Base-by-base conservation (phyloP, 768 basidiomycete species). In the Mycena sanguinolenta region DNA sequence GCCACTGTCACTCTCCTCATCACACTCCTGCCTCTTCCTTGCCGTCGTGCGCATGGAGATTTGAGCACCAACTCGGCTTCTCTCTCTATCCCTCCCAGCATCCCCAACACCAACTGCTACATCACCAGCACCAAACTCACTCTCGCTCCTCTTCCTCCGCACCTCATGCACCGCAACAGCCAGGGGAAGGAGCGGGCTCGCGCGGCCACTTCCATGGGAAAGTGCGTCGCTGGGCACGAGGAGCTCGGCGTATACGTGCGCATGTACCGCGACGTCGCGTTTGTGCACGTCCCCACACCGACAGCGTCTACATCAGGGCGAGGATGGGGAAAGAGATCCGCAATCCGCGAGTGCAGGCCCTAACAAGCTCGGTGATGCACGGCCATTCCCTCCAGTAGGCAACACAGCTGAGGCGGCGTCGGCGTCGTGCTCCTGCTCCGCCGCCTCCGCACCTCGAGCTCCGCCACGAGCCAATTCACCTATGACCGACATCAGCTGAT, bases 81-180 rank as follows among this genome's bases (percentile, higher is more conserved):
- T n/a, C n/a, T n/a, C n/a, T 8, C 39, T 19, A 44, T 9, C 58
- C 58, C 8, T 6, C n/a, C n/a, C n/a, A 52, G 4, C 50, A 8
- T 25, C 12, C 50, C 27, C 17, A 52, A 27, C 23, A 14, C 50
- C 49, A 25, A 14, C 6, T 8, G 36, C 28, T 10, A 62, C 10
- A 28, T 3, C 28, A 0, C 42, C 65, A 14, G n/a, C n/a, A n/a
- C n/a, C n/a, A 39, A 25, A 21, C 38, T 63, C 14, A 1, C n/a
- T n/a, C n/a, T n/a, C 59, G 46, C 69, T 67, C 57, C 55, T 19
- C 61, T 68, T 3, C 52, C 72, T 21, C 19, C 64, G 53, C 65
- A 67, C 72, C 64, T 73, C 70, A 50, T 73, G 68, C 54, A 73
- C 72, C 38, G 72, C 72, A 28, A 73, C 70, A 5, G 68, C 72